Conservation (phyloP, 768 basidiomycete genomes). For the Wakefieldia striispora region DNA sequence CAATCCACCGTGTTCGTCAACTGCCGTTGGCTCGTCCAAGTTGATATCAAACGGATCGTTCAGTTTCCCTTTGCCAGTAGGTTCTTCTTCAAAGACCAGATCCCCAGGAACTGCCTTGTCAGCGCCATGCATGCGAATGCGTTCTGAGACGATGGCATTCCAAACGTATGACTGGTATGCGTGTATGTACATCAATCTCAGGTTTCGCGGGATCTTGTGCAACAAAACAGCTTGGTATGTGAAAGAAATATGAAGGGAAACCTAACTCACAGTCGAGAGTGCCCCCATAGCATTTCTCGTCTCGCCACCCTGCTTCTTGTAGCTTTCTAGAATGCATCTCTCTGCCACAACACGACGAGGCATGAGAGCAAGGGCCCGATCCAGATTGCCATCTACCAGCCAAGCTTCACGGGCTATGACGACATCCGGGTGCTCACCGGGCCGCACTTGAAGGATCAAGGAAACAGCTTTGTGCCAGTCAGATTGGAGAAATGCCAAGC, state of each 20-base stretch:
- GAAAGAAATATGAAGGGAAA: background rate
- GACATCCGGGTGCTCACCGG: conserved; percentile 94
- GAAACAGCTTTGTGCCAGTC: conserved; percentile 89
- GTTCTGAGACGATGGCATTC: conserved; percentile 96
- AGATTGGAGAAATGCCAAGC: conserved; percentile 82
- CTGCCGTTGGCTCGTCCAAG: conserved; percentile 28
- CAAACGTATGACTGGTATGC: conserved; percentile 98
- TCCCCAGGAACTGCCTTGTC: conserved; percentile 82
- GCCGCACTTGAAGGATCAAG: conserved; percentile 75
- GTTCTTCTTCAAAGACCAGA: conserved; percentile 69
- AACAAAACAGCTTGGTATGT: conserved; percentile 2
- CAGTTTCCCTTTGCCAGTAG: conserved; percentile 18
- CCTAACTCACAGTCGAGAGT: conserved; percentile 64
- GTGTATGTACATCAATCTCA: conserved; percentile 96
- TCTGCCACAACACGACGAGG: conserved; percentile 93
- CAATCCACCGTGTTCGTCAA: conserved; percentile 34
- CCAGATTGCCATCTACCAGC: conserved; percentile 79
- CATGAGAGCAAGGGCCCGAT: conserved; percentile 80
- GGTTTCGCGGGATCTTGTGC: conserved; percentile 87
- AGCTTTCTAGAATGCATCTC: conserved; percentile 87
- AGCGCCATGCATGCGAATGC: conserved; percentile 74
- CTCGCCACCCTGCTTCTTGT: conserved; percentile 74
- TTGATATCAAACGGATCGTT: conserved; percentile 32
- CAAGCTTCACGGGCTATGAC: conserved; percentile 80
- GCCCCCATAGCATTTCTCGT: conserved; percentile 86